Percentiles rank a stretch among this genome's conserved stretches.
These are phyloP conservation scores for Oryza longistaminata DNA, from an alignment of 176 grass and related monocot species.

Conservation along the genomic window DNA sequence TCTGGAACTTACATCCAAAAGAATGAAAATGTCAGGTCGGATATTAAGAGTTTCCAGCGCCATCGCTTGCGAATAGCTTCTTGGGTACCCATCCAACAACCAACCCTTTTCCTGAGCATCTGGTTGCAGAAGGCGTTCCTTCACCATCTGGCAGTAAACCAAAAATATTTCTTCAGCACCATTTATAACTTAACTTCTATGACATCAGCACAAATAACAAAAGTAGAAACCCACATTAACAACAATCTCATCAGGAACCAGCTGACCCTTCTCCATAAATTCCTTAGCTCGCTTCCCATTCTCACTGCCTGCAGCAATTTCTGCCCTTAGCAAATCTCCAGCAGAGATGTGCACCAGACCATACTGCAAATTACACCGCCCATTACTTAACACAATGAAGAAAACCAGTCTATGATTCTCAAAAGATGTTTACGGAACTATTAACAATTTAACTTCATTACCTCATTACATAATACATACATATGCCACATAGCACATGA, in stretches of 20 bases:
- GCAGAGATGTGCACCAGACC: slow-evolving; percentile 91
- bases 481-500: neutral
- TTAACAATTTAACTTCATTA: neutral
- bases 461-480: neutral
- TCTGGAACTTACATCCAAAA: slow-evolving; percentile 70
- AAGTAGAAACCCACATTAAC: slow-evolving; percentile 59
- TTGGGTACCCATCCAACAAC: slow-evolving; percentile 94
- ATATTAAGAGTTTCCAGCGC: slow-evolving; percentile 81
- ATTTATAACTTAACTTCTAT: neutral
- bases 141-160: slow-evolving; percentile 68
- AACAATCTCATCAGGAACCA: slow-evolving; percentile 90
- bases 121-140: slow-evolving; percentile 70
- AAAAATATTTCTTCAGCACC: neutral
- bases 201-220: neutral
- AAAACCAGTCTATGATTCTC: neutral
- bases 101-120: slow-evolving; percentile 93
- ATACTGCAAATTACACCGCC: slow-evolving; percentile 53
- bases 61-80: slow-evolving; percentile 90
- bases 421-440: neutral
- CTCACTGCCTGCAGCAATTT: slow-evolving; percentile 72
- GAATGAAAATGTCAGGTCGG: slow-evolving; percentile 81
- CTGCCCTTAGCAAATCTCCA: slow-evolving; percentile 90
- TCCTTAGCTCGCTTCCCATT: slow-evolving; percentile 89
- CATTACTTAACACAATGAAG: slow-evolving; percentile 5
- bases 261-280: slow-evolving; percentile 91